phyloP scores from a whole-genome alignment of 75 land plant species.

The Cunninghamia lanceolata region DNA sequence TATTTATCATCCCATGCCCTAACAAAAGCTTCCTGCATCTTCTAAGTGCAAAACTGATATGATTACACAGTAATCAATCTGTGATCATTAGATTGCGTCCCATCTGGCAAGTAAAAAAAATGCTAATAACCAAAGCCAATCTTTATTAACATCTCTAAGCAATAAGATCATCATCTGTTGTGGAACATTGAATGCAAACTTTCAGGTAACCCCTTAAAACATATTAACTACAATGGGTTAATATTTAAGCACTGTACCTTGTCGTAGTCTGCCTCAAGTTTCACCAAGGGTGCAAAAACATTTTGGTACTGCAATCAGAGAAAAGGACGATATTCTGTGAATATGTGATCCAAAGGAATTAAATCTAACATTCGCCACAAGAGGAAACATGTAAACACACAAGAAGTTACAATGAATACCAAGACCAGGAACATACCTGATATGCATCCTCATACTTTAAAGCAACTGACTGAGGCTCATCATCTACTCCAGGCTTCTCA shows the following conservation, averaged over 20 bases:
- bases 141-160: background rate
- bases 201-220: background rate
- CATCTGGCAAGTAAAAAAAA: background rate
- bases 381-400: background rate
- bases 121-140: background rate
- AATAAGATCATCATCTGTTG: background rate
- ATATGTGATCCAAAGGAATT: background rate
- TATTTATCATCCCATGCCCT: background rate
- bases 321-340: background rate
- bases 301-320: conserved; percentile 84
- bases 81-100: background rate
- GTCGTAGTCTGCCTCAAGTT: conserved; percentile 99
- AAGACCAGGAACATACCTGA: conserved; percentile 48
- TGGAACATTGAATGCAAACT: background rate
- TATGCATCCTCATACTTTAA: conserved; percentile 99
- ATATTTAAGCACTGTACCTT: conserved; percentile 48
- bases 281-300: conserved; percentile 97
- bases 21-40: background rate
- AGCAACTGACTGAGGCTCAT: conserved; percentile 95
- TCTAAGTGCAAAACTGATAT: background rate
- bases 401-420: background rate
- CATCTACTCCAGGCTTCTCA: conserved; percentile 99
- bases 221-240: background rate
- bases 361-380: background rate
- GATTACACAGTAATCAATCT: background rate